Base-by-base conservation (phyloP, 495 filamentous ascomycete genomes). In the Trichoderma reesei region DNA sequence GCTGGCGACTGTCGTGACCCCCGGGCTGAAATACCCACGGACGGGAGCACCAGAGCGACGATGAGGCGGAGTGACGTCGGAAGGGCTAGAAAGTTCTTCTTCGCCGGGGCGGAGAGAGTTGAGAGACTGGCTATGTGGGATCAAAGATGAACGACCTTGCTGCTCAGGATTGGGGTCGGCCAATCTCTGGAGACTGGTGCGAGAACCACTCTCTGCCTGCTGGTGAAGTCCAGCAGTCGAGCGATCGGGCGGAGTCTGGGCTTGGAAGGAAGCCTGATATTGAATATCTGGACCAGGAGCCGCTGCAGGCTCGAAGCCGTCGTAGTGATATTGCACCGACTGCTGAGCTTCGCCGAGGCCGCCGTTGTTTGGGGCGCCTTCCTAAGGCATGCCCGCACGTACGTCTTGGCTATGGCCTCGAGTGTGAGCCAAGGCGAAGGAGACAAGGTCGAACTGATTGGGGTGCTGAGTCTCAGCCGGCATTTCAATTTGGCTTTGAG, bases 11-110 rank as follows among this genome's bases (percentile, higher is more conserved):
- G 51, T 56, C 51, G 31, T 33, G 9, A 36, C 18, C 7, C 33
- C 42, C 48, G 63, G 34, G 18, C 63, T 59, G 63, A 51, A 56
- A n/a, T 56, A 56, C 9, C 51, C 51, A 1, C 51, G n/a, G 16
- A 31, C 26, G 14, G 9, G 7, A 3, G 20, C 61, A 20, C 39
- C 14, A 56, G 20, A 14, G 3, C 20, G 51, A 14, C 31, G 46
- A 4, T 31, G 51, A 56, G 51, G 20, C 26, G 51, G 31, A 33
- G 51, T 56, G 3, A 11, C 8, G 10, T 56, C 8, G 7, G 20
- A 14, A 16, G 42, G 51, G 51, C 51, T 56, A 1, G 18, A 48
- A n/a, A 18, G 46, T 51, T 26, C 13, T 3, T 26, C 31, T 11
- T 56, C 26, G 51, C 20, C 34, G 9, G 51, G 18, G 33, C 51